Base-by-base conservation (phyloP, 108 stramenopile species). In the Bacterosira constricta region DNA sequence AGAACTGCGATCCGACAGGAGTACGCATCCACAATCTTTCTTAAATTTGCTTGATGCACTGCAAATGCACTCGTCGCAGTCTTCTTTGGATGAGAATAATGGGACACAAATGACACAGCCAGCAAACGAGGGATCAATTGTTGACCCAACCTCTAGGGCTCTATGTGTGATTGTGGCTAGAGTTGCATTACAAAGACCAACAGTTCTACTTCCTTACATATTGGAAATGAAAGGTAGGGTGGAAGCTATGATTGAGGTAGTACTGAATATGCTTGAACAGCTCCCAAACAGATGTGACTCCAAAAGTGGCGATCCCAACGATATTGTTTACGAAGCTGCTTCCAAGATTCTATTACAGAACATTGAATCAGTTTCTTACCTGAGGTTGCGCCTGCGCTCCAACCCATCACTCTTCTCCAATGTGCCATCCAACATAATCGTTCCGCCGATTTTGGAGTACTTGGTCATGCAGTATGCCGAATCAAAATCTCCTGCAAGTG, bases 1-100 rank as follows among this genome's bases (percentile, higher is more conserved):
- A 56, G 55, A 35, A 56, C 20, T 49, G 2, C 39, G 39, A 39
- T 3, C 11, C 39, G 3, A 30, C 8, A 31, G 38, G n/a, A 7
- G 21, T 17, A 39, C 8, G 39, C 25, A 39, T 25, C 59, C 38
- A 25, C 38, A 49, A 35, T 36, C 37, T 0, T 47, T 58, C 11
- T 45, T 20, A 46, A 42, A 58, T 26, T 35, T 46, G 31, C 44
- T 69, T 11, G 68, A 69, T 34, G 68, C 68, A 47, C 56, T 69
- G 9, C 21, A 12, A 3, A n/a, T 56, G 32, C 53, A 47, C 32
- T 58, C 45, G 8, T 31, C 57, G 11, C 38, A 17, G 2, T 17
- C 38, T 10, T 17, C 38, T 10, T 8, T 23, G 7, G n/a, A 38
- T 53, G 31, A 38, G 11, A 58, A 47, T 4, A 42, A 21, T 2